These are phyloP conservation scores for Pichia occidentalis DNA, from an alignment of 805 yeast genomes.

Conservation along the genomic window DNA sequence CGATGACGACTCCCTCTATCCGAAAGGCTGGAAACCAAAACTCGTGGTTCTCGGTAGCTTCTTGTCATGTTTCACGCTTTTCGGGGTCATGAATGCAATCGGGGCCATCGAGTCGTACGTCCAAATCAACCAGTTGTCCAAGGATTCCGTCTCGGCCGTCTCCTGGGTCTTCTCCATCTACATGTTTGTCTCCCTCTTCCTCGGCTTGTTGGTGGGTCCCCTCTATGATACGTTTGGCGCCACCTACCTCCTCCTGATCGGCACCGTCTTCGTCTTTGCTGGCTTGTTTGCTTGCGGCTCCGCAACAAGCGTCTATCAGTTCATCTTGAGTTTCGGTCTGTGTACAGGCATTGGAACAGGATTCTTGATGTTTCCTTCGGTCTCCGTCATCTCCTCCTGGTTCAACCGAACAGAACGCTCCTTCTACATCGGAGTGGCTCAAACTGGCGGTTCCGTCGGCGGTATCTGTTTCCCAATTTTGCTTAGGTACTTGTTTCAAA, in stretches of 20 bases:
- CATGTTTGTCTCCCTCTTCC: constrained; percentile 41
- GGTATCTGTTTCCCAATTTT: constrained; percentile 48
- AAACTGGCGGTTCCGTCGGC: constrained; percentile 49
- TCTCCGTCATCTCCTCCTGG: constrained; percentile 62
- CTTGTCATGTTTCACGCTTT: constrained; percentile 42
- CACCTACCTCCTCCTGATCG: constrained; percentile 35
- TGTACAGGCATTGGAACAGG: constrained; percentile 56
- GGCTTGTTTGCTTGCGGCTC: constrained; percentile 57
- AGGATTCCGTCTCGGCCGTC: constrained; percentile 40
- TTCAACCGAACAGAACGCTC: constrained; percentile 48
- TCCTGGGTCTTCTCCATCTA: constrained; percentile 65
- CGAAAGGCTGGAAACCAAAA: constrained; percentile 54
- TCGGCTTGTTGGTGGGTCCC: constrained; percentile 37
- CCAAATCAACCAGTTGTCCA: constrained; percentile 45
- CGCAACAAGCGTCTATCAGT: constrained; percentile 49
- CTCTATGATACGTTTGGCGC: constrained; percentile 61
- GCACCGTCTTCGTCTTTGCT: constrained; percentile 39
- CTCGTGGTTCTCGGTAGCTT: constrained; percentile 50
- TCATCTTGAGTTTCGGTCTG: constrained; percentile 52
- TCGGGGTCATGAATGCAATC: constrained; percentile 52
- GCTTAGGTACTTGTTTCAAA: constrained; percentile 39
- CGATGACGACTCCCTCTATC: constrained; percentile 31
- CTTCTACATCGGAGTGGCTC: constrained; percentile 43
- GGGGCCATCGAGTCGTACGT: constrained; percentile 62
- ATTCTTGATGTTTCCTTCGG: constrained; percentile 51